Conservation (phyloP, 2,329 filamentous ascomycete species). For the Cladophialophora exuberans region DNA sequence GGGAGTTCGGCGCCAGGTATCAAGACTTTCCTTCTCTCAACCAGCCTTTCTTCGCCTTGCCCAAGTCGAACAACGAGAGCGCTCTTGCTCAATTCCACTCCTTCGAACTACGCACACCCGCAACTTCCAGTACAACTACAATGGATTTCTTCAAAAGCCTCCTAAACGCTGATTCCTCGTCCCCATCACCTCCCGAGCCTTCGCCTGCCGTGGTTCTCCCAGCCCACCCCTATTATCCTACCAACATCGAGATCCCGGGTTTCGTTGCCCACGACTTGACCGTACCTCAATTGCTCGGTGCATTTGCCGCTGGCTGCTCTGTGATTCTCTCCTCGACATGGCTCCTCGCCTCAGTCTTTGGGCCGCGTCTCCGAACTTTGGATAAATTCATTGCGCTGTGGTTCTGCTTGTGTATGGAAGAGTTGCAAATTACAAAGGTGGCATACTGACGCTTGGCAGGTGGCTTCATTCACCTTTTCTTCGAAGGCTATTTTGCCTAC, state of each 20-base stretch:
- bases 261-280: constrained; percentile 70
- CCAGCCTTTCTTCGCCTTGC: no score
- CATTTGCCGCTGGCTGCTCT: constrained; percentile 62
- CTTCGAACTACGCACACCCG: neutral
- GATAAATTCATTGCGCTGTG: constrained; percentile 69
- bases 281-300: constrained; percentile 60
- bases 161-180: no score
- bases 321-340: constrained; percentile 63
- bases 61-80: no score
- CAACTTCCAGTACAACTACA: neutral
- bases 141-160: constrained; percentile 21
- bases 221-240: constrained; percentile 73
- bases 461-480: constrained; percentile 70
- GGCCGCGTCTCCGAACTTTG: constrained; percentile 55
- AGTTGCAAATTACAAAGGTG: neutral
- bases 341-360: constrained; percentile 54
- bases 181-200: neutral
- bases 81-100: neutral
- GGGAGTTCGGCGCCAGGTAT: constrained; percentile 3
- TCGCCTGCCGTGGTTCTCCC: constrained; percentile 22
- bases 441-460: constrained; percentile 37
- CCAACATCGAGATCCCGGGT: constrained; percentile 62
- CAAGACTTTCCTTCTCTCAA: no score
- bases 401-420: constrained; percentile 71
- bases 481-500: constrained; percentile 81